Evolutionary conservation across 352 stramenopile genomes (phyloP).

Genomic region (Pythium aristosporum): DNA sequence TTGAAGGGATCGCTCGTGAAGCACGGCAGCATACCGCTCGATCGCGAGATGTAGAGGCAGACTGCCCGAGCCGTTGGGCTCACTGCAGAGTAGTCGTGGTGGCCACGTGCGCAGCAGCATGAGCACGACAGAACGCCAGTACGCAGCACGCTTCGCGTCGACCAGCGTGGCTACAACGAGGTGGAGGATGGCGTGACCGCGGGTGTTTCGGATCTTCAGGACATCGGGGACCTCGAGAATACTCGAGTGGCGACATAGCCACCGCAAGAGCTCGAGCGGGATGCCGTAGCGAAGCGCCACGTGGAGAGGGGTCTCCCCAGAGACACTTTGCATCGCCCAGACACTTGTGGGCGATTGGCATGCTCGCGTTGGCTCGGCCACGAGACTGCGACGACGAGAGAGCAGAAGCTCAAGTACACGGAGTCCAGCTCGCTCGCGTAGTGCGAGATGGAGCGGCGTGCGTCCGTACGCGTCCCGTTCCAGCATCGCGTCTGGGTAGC

Average conservation of each 20-base stretch:
- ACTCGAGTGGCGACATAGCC: constrained; percentile 27
- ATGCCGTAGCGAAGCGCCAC: constrained; percentile 16
- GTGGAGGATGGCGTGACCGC: constrained; percentile 46
- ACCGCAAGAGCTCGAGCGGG: constrained; percentile 41
- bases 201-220: constrained; percentile 32
- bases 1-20: constrained; percentile 4
- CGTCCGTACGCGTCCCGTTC: constrained; percentile 51
- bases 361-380: constrained; percentile 2
- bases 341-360: background rate
- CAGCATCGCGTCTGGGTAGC: constrained; percentile 40
- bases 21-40: constrained; percentile 26
- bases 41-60: constrained; percentile 55
- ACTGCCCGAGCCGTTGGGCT: constrained; percentile 40
- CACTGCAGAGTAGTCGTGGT: constrained; percentile 27
- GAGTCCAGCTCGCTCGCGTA: constrained; percentile 35
- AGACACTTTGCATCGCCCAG: constrained; percentile 24
- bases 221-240: background rate
- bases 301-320: constrained; percentile 30
- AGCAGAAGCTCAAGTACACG: constrained; percentile 35
- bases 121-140: constrained; percentile 39
- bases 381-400: constrained; percentile 9
- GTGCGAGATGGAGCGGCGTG: constrained; percentile 59
- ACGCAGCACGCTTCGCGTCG: constrained; percentile 3
- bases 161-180: constrained; percentile 38
- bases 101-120: constrained; percentile 42